phyloP scores from a whole-genome alignment of 2,329 filamentous ascomycete genomes.

The Diaporthe vexans region DNA sequence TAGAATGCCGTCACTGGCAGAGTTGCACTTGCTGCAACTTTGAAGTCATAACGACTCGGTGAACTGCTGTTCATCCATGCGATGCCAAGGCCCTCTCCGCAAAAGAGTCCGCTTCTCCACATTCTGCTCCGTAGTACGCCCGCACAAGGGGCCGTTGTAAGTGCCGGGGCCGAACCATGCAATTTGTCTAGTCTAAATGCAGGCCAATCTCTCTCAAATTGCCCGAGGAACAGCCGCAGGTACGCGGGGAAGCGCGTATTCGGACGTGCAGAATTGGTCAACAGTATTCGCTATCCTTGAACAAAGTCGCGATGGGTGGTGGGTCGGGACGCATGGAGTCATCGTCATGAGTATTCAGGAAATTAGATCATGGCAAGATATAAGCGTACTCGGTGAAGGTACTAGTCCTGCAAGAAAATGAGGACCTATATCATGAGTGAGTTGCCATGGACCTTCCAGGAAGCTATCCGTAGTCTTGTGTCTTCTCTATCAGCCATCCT shows the following conservation, averaged over 20 bases:
- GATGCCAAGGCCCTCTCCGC: slow-evolving; percentile 11
- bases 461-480: neutral
- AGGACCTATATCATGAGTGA: neutral
- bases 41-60: neutral
- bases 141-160: neutral
- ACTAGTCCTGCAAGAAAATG: too few species aligned
- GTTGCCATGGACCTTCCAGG: neutral
- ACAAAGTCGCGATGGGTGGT: neutral
- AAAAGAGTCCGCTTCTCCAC: neutral
- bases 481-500: neutral
- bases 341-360: neutral
- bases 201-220: neutral
- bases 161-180: slow-evolving; percentile 1
- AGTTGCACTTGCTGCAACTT: slow-evolving; percentile 3
- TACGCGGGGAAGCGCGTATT: slow-evolving; percentile 10
- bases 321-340: neutral
- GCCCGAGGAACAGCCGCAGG: slow-evolving; percentile 23
- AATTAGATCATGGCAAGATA: neutral
- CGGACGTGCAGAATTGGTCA: neutral
- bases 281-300: neutral
- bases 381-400: neutral
- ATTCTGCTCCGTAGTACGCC: neutral
- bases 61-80: neutral
- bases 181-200: neutral
- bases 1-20: neutral